Conservation (phyloP, 2,329 filamentous ascomycete species). For the Penicillium sumatraense region DNA sequence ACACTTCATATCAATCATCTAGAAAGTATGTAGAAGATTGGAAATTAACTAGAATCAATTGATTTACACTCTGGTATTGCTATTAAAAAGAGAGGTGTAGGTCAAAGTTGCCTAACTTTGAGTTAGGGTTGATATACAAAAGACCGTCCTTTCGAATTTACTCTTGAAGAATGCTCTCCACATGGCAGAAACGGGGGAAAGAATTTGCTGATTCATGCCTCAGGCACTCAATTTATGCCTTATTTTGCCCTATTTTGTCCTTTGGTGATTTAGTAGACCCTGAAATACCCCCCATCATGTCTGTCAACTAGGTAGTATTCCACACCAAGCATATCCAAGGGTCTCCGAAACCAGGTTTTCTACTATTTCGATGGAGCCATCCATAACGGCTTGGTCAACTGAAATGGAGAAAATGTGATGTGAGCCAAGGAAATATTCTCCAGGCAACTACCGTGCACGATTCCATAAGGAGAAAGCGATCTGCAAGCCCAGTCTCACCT, state of each 20-base stretch:
- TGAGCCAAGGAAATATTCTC: constrained; percentile 6
- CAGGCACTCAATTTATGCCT: not conserved
- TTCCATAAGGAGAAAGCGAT: constrained; percentile 4
- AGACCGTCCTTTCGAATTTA: no score
- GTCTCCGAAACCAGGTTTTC: not conserved
- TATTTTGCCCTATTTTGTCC: not conserved
- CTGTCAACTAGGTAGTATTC: no score
- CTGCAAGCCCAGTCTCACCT: constrained; percentile 7
- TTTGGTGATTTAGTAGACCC: no score
- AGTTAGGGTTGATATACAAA: no score
- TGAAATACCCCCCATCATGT: no score
- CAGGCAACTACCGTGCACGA: constrained; percentile 3
- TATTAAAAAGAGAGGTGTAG: no score
- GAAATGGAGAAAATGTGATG: constrained; percentile 1
- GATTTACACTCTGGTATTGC: no score
- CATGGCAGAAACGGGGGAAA: not conserved
- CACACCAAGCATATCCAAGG: not conserved
- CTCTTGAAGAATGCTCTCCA: not conserved
- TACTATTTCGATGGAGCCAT: not conserved
- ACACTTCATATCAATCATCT: no score
- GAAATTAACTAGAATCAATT: no score
- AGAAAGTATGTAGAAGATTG: no score
- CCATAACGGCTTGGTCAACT: not conserved
- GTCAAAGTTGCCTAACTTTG: no score
- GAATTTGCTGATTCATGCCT: not conserved